A percentile compares a stretch with the other conserved stretches of the same genome.
Evolutionary conservation across 495 filamentous ascomycete species (phyloP).

Genomic region (Podospora tetraspora): DNA sequence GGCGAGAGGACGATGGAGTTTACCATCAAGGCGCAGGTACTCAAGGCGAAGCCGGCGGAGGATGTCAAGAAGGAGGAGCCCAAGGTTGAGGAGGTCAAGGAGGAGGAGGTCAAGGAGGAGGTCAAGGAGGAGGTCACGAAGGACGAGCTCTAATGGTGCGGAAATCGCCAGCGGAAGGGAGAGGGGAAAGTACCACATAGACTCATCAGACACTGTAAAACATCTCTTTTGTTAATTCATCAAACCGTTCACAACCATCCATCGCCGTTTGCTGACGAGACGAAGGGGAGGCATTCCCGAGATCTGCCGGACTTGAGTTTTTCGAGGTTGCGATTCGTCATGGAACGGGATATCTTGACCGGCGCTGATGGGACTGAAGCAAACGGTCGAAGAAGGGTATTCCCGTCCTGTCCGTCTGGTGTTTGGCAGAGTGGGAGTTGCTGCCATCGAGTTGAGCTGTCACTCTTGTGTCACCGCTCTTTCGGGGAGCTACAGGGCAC

Average conservation of each 20-base stretch:
- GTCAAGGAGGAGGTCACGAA: constrained; percentile 2
- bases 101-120: constrained; percentile 12
- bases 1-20: constrained; percentile 27
- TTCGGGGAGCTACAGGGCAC: background rate
- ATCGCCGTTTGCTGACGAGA: background rate
- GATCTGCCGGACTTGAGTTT: no score
- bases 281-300: no score
- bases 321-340: no score
- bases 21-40: constrained; percentile 25
- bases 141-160: constrained; percentile 4
- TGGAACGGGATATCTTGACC: no score
- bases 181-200: background rate
- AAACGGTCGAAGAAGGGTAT: no score
- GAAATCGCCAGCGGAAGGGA: background rate
- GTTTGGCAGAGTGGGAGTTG: background rate
- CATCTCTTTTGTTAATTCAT: constrained; percentile 10
- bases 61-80: constrained; percentile 8
- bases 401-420: no score
- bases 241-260: background rate
- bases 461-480: background rate
- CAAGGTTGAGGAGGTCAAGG: constrained; percentile 5
- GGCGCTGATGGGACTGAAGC: no score
- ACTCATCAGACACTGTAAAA: constrained; percentile 7
- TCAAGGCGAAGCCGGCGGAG: constrained; percentile 22
- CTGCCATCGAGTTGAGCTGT: background rate